Conservation (phyloP, 495 filamentous ascomycete genomes). For the Staphylotrichum longicolle region DNA sequence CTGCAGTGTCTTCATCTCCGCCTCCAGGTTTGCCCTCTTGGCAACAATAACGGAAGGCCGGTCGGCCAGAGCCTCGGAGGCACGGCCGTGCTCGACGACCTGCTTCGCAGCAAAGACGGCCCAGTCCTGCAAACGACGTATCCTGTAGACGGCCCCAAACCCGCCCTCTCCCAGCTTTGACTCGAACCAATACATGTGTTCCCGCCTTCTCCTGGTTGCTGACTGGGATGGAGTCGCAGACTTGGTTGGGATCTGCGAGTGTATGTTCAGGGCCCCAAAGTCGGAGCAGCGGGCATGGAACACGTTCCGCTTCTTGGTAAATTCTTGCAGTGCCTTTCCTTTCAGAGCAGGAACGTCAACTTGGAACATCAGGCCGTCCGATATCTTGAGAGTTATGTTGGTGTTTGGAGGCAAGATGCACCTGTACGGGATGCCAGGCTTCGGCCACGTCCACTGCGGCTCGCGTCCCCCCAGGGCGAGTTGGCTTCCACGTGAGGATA, state of each 20-base stretch:
- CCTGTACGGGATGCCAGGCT: not conserved
- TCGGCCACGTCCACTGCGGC: not conserved
- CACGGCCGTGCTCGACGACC: not conserved
- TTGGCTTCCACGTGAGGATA: not conserved
- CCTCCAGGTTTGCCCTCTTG: not conserved
- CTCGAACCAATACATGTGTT: conserved; percentile 8
- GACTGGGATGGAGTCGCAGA: not conserved
- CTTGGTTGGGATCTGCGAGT: not conserved
- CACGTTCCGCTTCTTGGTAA: not conserved
- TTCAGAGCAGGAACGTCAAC: not conserved
- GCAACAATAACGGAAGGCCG: not conserved
- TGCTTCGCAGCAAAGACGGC: conserved; percentile 7
- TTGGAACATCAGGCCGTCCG: not conserved
- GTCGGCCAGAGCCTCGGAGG: too few species aligned
- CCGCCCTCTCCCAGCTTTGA: not conserved
- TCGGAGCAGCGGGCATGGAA: not conserved
- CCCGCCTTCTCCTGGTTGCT: not conserved
- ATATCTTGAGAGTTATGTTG: not conserved
- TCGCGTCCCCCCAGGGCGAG: not conserved
- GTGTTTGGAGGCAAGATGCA: conserved; percentile 1
- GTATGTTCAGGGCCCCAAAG: not conserved
- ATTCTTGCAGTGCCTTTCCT: not conserved
- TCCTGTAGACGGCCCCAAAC: not conserved
- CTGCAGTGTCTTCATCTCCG: not conserved
- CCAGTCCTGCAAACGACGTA: conserved; percentile 6